phyloP scores from a whole-genome alignment of 192 early-diverging fungal genomes.

The Dimargaris verticillata region DNA sequence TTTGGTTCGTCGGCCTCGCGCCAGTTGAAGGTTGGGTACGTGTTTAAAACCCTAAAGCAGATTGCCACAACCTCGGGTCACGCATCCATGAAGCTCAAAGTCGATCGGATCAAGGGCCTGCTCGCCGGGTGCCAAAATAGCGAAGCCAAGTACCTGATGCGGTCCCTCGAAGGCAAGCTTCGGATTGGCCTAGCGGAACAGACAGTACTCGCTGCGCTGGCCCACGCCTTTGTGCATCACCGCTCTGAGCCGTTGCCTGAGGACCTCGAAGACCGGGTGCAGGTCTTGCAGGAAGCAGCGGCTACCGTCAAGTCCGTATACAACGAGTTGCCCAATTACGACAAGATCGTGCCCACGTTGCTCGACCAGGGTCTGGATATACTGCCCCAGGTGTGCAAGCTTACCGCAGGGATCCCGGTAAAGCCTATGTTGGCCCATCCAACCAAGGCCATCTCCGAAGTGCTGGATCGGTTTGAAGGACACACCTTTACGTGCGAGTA shows the following conservation, averaged over 20 bases:
- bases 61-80: conserved; percentile 70
- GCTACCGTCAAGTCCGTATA: conserved; percentile 35
- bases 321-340: conserved; percentile 87
- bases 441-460: conserved; percentile 82
- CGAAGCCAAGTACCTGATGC: conserved; percentile 78
- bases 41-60: conserved; percentile 74
- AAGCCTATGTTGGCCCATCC: conserved; percentile 99
- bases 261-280: conserved; percentile 7
- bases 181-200: conserved; percentile 92
- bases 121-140: conserved; percentile 55
- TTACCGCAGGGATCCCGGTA: conserved; percentile 87
- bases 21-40: conserved; percentile 46
- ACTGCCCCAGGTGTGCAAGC: conserved; percentile 60
- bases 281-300: conserved; percentile 28
- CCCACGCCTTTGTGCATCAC: conserved; percentile 54
- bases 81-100: conserved; percentile 40
- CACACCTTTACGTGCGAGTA: conserved; percentile 92
- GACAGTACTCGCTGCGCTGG: conserved; percentile 73
- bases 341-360: conserved; percentile 73
- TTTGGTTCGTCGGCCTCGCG: background rate
- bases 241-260: background rate
- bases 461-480: conserved; percentile 84
- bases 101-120: conserved; percentile 56
- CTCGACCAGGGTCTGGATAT: conserved; percentile 55
- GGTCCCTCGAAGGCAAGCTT: conserved; percentile 78